A percentile compares a stretch with the other conserved stretches of the same genome.
Conservation (phyloP, 257 asterid genomes). For the Salvia hispanica region DNA sequence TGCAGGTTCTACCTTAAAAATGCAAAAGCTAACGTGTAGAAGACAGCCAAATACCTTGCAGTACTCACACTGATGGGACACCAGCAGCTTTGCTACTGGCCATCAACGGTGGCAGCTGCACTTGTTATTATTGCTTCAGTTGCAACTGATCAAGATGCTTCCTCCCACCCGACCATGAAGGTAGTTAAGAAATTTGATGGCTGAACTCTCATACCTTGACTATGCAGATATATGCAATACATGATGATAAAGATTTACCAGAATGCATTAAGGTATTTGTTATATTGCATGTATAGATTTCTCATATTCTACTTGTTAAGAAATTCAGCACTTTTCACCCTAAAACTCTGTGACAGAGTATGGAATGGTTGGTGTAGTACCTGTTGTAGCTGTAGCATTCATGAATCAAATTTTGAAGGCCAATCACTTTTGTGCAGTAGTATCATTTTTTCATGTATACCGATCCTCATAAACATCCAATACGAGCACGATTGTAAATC, state of each 20-base stretch:
- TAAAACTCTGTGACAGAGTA: slow-evolving; percentile 57
- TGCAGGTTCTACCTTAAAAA: slow-evolving; percentile 88
- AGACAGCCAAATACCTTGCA: slow-evolving; percentile 70
- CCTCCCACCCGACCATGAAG: slow-evolving; percentile 50
- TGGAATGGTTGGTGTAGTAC: slow-evolving; percentile 86
- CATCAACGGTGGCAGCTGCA: slow-evolving; percentile 92
- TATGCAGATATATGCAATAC: slow-evolving; percentile 68
- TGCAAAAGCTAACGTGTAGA: slow-evolving; percentile 66
- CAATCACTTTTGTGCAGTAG: slow-evolving; percentile 34
- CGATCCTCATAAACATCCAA: slow-evolving; percentile 22
- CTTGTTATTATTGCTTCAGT: slow-evolving; percentile 79
- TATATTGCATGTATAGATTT: not conserved
- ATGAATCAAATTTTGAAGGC: slow-evolving; percentile 34
- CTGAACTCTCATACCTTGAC: slow-evolving; percentile 8
- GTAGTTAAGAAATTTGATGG: slow-evolving; percentile 31
- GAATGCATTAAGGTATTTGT: slow-evolving; percentile 81
- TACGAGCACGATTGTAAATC: not conserved
- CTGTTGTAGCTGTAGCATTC: slow-evolving; percentile 38
- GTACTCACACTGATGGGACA: slow-evolving; percentile 80
- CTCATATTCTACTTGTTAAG: not conserved
- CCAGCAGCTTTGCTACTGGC: slow-evolving; percentile 92
- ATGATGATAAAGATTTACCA: slow-evolving; percentile 58
- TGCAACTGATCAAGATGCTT: slow-evolving; percentile 60
- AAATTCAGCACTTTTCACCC: slow-evolving; percentile 16
- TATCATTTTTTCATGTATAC: slow-evolving; percentile 32